Base-by-base conservation (phyloP, 768 basidiomycete species). In the Suillus placidus region DNA sequence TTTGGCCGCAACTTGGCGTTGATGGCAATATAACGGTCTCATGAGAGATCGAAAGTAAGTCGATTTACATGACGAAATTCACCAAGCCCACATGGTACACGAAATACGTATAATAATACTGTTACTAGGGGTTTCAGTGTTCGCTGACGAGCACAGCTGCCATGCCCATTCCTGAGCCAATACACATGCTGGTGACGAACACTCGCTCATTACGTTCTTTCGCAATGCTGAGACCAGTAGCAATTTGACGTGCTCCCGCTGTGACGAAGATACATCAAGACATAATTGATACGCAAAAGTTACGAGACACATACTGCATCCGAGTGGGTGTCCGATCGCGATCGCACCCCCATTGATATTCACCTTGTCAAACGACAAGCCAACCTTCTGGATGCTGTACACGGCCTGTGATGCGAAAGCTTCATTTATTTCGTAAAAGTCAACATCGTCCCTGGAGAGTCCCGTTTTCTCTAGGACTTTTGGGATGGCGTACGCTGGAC, bases 381-480 rank as follows among this genome's bases (percentile, higher is more conserved):
- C 86, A 62, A 97, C 77, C 69, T 86, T 84, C 69, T 92, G 78
- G 35, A 95, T 76, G 55, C 80, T 85, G 79, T 89, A 93, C 52
- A 95, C 80, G 3, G 93, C 93, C 76, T 92, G 91, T 37, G 85
- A 87, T 35, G 94, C 93, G 74, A 95, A 95, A 37, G 94, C 94
- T 77, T 95, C 94, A 75, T 95, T 95, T 78, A 94, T 94, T 80
- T 95, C 93, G 79, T 82, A 97, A 74, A 96, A 93, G 79, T 97
- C 94, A 69, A 97, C 80, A 71, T 96, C 95, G 55, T 85, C 79
- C 66, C 82, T 80, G 51, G 79, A 75, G 57, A 96, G 81, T 18
- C 92, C 91, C 1, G 85, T 82, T 71, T 86, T 84, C 70, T 85
- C 82, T 64, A 95, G 87, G 35, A 83, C 83, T 65, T 86, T 85